Evolutionary conservation across 371 early-diverging fungal species (phyloP), one percentile per base, ranked within the genome.

Genomic region (Agmasoma carcini): DNA sequence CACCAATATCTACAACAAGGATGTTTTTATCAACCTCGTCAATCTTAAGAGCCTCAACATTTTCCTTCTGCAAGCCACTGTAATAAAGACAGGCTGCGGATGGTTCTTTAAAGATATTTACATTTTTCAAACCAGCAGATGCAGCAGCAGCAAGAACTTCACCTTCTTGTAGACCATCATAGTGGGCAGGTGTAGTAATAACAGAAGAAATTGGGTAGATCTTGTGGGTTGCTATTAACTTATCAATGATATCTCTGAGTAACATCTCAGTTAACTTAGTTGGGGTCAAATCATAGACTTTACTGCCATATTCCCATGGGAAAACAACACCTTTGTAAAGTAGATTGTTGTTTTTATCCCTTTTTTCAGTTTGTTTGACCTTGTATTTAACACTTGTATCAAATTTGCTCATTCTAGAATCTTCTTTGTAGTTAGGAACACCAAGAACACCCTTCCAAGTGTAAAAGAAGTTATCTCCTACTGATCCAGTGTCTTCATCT

Each of bases 1-100:
- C 93, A 73, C 91, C 93, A 59, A 90, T 78, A 80, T 91, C 90
- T 77, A 85, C 89, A 61, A 92, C 85, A 68, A 90, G 80, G 59
- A 88, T 81, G 17, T 53, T 61, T 52, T 70, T 59, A 38, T 68
- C 66, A 25, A 30, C 34, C 25, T 62, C 55, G n/a, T n/a, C n/a
- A n/a, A n/a, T n/a, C n/a, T n/a, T n/a, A n/a, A n/a, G n/a, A 19
- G 33, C 26, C 2, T 19, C 26, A n/a, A 41, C 20, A 15, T 47
- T 44, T 9, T 27, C 44, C 26, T 47, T 56, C 14, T 62, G 62
- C 20, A 59, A 46, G 49, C 68, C 62, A 15, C 54, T 69, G 57
- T 72, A 67, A 33, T 65, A 66, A 43, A 67, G 52, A n/a, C 73
- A 73, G 5, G 75, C 75, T 29, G 75, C 75, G n/a, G 67, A 69